Evolutionary conservation across 768 basidiomycete species (phyloP), one percentile per base, ranked within the genome.

Genomic region (Peribolospora kevripleyi): DNA sequence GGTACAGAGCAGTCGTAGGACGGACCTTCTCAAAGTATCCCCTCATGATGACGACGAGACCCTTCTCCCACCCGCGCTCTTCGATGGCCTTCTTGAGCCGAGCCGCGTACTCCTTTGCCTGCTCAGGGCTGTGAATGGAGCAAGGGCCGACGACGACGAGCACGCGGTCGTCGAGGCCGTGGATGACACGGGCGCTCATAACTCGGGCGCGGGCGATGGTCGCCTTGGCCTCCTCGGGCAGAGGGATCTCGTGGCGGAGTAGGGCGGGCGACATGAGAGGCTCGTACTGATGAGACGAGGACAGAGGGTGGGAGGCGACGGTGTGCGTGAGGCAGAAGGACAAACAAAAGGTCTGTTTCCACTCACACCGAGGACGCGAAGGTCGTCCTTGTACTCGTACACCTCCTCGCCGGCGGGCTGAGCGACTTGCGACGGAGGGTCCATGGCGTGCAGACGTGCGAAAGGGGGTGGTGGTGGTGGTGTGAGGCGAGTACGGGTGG

Each of bases 71-170:
- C 2, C 68, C 67, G 62, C 83, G 53, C 14, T 72, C 68, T 13
- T 74, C 71, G 48, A 80, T 74, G 69, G 79, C 81, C 3, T 69
- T 71, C 65, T 75, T 82, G 65, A 84, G 75, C 49, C 78, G 72
- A 63, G 60, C 54, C 9, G 70, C 70, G 60, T 70, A 70, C 61
- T 70, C 69, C 51, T 65, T 68, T 2, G 88, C 90, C 66, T 88
- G 84, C 53, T 79, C 78, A 3, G 84, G 69, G 7, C 80, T 82
- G 65, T 97, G 91, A 58, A 97, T 93, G 0, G 84, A 87, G 71
- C 91, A 97, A 37, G 91, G 91, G 3, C 91, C 91, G 60, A 95
- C 81, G 63, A 97, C 74, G 63, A 95, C 87, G 47, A 97, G 72
- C 2, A 97, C 59, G 49, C 87, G 78, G 59, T 84, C 81, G 61